A percentile compares a stretch with the other conserved stretches of the same genome.
phyloP scores from a whole-genome alignment of 495 filamentous ascomycete species.

The Aspergillus sparsus region DNA sequence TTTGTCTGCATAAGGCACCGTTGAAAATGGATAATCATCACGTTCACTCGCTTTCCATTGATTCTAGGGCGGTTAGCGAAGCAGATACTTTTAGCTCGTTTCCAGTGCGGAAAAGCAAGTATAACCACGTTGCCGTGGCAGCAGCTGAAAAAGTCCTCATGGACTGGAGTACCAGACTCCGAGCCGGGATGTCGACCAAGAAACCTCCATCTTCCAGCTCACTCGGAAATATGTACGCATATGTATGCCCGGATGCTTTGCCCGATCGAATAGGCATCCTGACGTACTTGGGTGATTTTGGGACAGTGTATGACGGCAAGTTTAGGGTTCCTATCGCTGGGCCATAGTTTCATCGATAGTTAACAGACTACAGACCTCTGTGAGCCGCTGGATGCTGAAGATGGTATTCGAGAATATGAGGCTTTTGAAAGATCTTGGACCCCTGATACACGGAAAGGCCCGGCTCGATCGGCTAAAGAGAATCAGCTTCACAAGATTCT shows the following conservation, averaged over 20 bases:
- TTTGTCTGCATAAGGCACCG: too few relatives aligned
- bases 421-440: not conserved
- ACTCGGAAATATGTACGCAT: not conserved
- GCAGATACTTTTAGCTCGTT: not conserved
- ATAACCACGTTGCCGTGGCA: not conserved
- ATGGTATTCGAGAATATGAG: not conserved
- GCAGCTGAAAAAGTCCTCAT: not conserved
- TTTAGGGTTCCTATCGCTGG: too few relatives aligned
- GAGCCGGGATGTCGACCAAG: not conserved
- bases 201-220: not conserved
- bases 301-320: too few relatives aligned
- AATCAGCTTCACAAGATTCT: not conserved
- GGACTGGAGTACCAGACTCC: not conserved
- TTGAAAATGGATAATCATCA: too few relatives aligned
- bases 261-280: not conserved
- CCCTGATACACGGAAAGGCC: not conserved
- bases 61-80: not conserved
- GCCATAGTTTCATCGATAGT: not conserved
- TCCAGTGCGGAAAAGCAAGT: not conserved
- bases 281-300: too few relatives aligned
- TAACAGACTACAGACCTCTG: not conserved
- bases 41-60: not conserved
- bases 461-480: not conserved
- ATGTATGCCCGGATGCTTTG: not conserved
- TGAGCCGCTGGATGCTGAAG: not conserved